Conservation (phyloP, 1,284 basidiomycete genomes). For the Tilletia caries region DNA sequence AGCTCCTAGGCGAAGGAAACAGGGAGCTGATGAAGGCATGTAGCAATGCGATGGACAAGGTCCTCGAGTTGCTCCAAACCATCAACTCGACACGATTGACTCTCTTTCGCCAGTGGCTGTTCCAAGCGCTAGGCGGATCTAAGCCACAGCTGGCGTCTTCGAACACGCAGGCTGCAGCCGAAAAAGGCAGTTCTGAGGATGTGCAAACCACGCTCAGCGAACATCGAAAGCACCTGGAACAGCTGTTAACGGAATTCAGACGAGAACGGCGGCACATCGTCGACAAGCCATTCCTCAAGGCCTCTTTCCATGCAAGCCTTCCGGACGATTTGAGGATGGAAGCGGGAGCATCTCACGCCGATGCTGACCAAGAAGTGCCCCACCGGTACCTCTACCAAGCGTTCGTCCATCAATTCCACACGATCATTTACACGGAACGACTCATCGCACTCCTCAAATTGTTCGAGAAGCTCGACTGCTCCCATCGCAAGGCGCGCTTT, state of each 20-base stretch:
- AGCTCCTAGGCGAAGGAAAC: conserved; percentile 32
- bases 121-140: neutral
- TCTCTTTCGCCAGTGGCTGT: neutral
- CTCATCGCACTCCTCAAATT: conserved; percentile 60
- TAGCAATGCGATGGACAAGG: conserved; percentile 27
- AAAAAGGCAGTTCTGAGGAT: conserved; percentile 16
- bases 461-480: conserved; percentile 63
- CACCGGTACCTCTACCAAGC: conserved; percentile 60
- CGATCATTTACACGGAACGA: conserved; percentile 28
- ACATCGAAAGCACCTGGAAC: neutral
- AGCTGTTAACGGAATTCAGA: neutral
- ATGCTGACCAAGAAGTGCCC: conserved; percentile 23
- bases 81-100: conserved; percentile 30
- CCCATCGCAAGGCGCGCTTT: conserved; percentile 59
- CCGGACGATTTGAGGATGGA: neutral
- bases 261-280: neutral
- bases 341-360: neutral
- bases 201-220: neutral
- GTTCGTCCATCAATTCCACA: conserved; percentile 69
- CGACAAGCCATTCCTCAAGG: neutral
- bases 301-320: neutral
- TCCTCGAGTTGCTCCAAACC: conserved; percentile 27
- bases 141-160: neutral
- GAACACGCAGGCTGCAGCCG: conserved; percentile 13
- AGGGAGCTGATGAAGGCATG: conserved; percentile 27